Percentiles rank a stretch among this genome's conserved stretches.
Evolutionary conservation across 768 basidiomycete genomes (phyloP).

Genomic region (Rhodotorula kratochvilovae): DNA sequence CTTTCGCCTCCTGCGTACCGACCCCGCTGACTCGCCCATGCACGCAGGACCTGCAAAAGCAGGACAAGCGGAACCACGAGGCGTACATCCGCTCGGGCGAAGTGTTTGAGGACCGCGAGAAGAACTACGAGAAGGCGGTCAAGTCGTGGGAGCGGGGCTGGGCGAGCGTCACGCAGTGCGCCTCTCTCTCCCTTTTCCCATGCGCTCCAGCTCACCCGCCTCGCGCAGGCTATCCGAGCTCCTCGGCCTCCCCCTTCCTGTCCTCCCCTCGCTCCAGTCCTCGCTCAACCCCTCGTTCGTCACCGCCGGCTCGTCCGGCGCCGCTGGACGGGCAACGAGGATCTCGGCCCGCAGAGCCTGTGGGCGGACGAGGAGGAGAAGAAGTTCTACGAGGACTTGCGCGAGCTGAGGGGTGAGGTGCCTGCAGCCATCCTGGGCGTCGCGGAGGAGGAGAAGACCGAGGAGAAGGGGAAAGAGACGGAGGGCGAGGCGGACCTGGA

Average conservation of each 20-base stretch:
- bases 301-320: slow-evolving; percentile 43
- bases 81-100: slow-evolving; percentile 99
- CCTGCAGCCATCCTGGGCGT: slow-evolving; percentile 68
- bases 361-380: slow-evolving; percentile 99
- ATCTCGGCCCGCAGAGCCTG: slow-evolving; percentile 68
- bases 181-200: slow-evolving; percentile 58
- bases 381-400: slow-evolving; percentile 85
- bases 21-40: neutral
- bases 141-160: slow-evolving; percentile 89
- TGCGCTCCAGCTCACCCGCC: slow-evolving; percentile 71
- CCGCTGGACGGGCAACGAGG: slow-evolving; percentile 52
- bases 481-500: slow-evolving; percentile 40
- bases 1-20: neutral
- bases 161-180: slow-evolving; percentile 76
- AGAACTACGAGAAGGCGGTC: slow-evolving; percentile 98
- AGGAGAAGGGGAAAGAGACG: slow-evolving; percentile 12
- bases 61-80: slow-evolving; percentile 94
- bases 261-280: slow-evolving; percentile 70
- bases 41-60: slow-evolving; percentile 82
- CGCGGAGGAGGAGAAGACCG: slow-evolving; percentile 35
- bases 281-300: slow-evolving; percentile 47
- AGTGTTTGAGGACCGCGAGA: slow-evolving; percentile 97
- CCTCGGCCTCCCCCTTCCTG: slow-evolving; percentile 73
- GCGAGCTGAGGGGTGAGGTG: slow-evolving; percentile 85
- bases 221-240: slow-evolving; percentile 73